These are phyloP conservation scores for Penicillium lividum DNA, from an alignment of 495 filamentous ascomycete species.

Conservation along the genomic window DNA sequence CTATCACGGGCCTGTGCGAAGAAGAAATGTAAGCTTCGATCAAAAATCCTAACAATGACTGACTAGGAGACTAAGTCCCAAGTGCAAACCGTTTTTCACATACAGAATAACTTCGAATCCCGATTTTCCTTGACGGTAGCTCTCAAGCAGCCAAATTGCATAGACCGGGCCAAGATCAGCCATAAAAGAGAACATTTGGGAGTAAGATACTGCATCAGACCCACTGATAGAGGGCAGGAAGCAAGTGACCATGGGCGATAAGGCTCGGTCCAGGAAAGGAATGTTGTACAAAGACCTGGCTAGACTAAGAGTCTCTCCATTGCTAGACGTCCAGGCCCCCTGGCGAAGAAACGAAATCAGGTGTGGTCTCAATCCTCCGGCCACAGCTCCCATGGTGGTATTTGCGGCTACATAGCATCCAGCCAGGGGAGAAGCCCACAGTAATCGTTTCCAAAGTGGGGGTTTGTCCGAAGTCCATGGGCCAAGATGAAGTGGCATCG, in stretches of 20 bases:
- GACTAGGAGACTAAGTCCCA: no score
- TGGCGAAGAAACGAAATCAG: neutral
- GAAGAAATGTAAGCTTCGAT: neutral
- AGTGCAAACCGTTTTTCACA: neutral
- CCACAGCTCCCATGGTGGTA: neutral
- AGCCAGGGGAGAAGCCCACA: neutral
- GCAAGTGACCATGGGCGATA: neutral
- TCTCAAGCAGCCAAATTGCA: neutral
- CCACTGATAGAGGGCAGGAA: conserved; percentile 1
- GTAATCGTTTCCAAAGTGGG: neutral
- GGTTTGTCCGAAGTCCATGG: neutral
- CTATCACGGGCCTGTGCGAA: neutral
- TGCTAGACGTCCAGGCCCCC: neutral
- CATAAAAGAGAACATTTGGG: neutral
- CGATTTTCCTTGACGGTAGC: neutral
- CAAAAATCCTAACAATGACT: neutral
- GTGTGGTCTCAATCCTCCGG: neutral
- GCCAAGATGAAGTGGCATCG: neutral
- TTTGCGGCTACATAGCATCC: neutral
- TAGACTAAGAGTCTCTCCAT: neutral
- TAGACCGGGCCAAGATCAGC: neutral
- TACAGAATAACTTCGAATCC: neutral
- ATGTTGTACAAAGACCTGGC: neutral
- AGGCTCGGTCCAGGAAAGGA: neutral
- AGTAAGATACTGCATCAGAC: neutral